These are phyloP conservation scores for Candida dendrica DNA, from an alignment of 805 yeast species.

Conservation along the genomic window DNA sequence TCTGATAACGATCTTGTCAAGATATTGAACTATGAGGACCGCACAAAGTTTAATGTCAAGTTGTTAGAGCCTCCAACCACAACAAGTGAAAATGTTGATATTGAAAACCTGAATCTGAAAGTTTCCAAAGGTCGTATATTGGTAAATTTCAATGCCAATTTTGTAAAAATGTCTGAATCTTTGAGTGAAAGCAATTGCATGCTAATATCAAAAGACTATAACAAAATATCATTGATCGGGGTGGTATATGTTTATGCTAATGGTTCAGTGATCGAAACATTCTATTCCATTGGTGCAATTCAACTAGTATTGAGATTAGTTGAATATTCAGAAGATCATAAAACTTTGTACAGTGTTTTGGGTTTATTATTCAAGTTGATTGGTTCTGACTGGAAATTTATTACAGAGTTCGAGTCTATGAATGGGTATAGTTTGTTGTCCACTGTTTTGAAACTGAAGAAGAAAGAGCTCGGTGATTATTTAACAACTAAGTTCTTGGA, in stretches of 20 bases:
- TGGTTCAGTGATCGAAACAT: conserved; percentile 9
- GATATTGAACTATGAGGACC: conserved; percentile 31
- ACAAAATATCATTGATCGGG: conserved; percentile 3
- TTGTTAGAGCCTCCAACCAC: conserved; percentile 24
- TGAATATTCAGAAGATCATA: conserved; percentile 33
- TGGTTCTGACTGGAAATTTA: conserved; percentile 40
- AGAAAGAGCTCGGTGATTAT: conserved; percentile 16
- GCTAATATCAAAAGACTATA: conserved; percentile 2
- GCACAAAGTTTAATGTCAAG: conserved; percentile 29
- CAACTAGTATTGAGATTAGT: conserved; percentile 37
- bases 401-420: conserved; percentile 49
- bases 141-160: conserved; percentile 13
- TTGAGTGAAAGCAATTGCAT: not conserved
- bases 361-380: conserved; percentile 36
- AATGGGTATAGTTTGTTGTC: conserved; percentile 57
- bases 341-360: conserved; percentile 27
- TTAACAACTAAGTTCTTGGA: conserved; percentile 39
- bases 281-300: conserved; percentile 42
- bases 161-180: not conserved
- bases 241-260: conserved; percentile 3
- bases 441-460: conserved; percentile 42
- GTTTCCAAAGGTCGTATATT: conserved; percentile 12
- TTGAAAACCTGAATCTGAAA: conserved; percentile 10
- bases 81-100: conserved; percentile 12
- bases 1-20: conserved; percentile 31